Evolutionary conservation across 1,284 basidiomycete species (phyloP).

Genomic region (Cryptococcus hybrid): DNA sequence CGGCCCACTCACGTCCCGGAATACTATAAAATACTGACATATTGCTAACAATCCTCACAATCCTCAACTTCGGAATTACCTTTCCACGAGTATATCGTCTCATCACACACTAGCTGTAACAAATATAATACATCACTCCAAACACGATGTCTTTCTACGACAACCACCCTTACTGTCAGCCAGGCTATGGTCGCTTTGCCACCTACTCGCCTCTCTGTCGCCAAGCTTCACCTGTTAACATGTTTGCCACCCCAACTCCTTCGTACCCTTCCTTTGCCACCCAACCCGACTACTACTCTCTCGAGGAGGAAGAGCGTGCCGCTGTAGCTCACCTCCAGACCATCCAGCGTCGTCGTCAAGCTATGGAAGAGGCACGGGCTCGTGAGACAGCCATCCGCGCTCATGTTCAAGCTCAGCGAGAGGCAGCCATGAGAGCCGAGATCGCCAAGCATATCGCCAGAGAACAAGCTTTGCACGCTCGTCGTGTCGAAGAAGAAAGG

Average conservation of each 20-base stretch:
- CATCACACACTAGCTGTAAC: no score
- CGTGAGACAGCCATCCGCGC: conserved; percentile 19
- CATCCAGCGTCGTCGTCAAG: conserved; percentile 38
- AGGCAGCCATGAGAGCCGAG: conserved; percentile 7
- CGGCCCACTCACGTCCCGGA: no score
- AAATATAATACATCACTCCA: no score
- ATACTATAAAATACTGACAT: no score
- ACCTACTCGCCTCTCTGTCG: conserved; percentile 7
- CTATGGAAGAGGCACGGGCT: conserved; percentile 24
- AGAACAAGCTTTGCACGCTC: background rate
- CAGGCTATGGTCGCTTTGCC: conserved; percentile 6
- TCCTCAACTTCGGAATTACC: no score
- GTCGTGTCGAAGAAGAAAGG: conserved; percentile 5
- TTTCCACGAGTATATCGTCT: no score
- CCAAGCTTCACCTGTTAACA: conserved; percentile 2
- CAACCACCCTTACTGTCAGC: conserved; percentile 1
- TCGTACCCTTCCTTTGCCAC: conserved; percentile 1
- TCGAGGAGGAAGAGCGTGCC: conserved; percentile 39
- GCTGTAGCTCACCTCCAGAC: conserved; percentile 41
- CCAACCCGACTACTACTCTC: conserved; percentile 8
- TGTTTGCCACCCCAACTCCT: background rate
- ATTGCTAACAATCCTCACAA: no score
- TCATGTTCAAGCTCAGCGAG: conserved; percentile 11
- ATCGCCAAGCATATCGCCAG: conserved; percentile 2
- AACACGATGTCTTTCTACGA: background rate